These are phyloP conservation scores for Cladosporium sp. DNA, from an alignment of 2,329 filamentous ascomycete genomes.

Conservation along the genomic window DNA sequence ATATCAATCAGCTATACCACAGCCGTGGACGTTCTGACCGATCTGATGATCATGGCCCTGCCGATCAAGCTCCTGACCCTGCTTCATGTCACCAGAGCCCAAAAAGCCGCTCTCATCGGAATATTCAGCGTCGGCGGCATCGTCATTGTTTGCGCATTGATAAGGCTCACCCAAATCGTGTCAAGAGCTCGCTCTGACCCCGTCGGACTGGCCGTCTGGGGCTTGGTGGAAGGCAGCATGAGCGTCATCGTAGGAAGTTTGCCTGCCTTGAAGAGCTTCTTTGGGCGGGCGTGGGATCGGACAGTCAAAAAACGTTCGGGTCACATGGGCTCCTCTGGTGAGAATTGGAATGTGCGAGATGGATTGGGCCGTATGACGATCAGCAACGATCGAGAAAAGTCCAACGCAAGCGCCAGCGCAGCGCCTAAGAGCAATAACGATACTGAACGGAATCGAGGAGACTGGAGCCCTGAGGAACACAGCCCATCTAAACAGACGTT, in stretches of 20 bases:
- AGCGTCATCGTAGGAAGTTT: constrained; percentile 5
- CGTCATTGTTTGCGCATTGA: constrained; percentile 3
- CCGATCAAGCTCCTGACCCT: constrained; percentile 5
- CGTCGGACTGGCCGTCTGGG: constrained; percentile 5
- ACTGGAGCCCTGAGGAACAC: background rate
- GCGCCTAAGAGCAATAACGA: background rate
- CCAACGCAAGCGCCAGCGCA: background rate
- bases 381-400: constrained; percentile 2
- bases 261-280: constrained; percentile 4
- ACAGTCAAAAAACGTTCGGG: background rate
- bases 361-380: background rate
- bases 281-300: constrained; percentile 5
- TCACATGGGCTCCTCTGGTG: background rate
- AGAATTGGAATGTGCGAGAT: background rate
- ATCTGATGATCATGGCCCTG: constrained; percentile 9
- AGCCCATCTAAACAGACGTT: background rate
- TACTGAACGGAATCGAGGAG: background rate
- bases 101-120: background rate
- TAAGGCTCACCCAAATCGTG: constrained; percentile 2
- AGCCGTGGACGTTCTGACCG: constrained; percentile 7
- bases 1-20: constrained; percentile 9
- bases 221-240: constrained; percentile 6
- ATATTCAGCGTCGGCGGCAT: constrained; percentile 5
- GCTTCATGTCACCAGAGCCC: background rate
- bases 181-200: constrained; percentile 2